Base-by-base conservation (phyloP, 164 flowering plant genomes). In the Stephania yunnanensis region DNA sequence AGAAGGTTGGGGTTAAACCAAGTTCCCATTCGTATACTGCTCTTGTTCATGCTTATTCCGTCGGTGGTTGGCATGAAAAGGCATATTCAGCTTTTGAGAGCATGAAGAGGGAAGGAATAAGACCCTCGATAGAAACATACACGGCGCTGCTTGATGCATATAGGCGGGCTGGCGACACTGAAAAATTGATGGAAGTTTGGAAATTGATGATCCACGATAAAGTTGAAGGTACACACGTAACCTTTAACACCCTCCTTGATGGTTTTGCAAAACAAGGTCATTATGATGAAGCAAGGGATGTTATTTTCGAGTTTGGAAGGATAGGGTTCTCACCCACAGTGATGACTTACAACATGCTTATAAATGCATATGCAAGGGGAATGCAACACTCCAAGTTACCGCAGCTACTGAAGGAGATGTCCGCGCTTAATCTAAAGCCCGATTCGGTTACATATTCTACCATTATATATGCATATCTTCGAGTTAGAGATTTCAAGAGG, bases 361-460 rank as follows among this genome's bases (percentile, higher is more conserved):
- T 92, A 83, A 95, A 95, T 84, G 97, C 97, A 46, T 92, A 93
- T 84, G 99, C 95, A 52, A 84, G 97, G 64, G 99, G 97, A 79
- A 97, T 95, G 70, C 93, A 89, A 79, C 87, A 91, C 73, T 82
- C 82, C 17, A 93, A 87, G 85, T 68, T 95, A 83, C 97, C 99
- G 6, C 91, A 92, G 74, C 88, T 93, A 46, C 79, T 93, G 83
- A 89, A 91, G 68, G 99, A 95, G 81, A 95, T 95, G 99, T 83
- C 87, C 22, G 82, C 81, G 74, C 89, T 89, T 25, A 82, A 85
- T 71, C 78, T 95, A 78, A 88, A 90, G 78, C 99, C 99, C 22
- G 96, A 95, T 81, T 88, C 94, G 4, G n/a, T 87, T 46, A 93
- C 97, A 10, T 93, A 85, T 71, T 87, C 89, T 22, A 93, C 97